Conservation (phyloP, 768 basidiomycete genomes). For the Asterophora lycoperdoides region DNA sequence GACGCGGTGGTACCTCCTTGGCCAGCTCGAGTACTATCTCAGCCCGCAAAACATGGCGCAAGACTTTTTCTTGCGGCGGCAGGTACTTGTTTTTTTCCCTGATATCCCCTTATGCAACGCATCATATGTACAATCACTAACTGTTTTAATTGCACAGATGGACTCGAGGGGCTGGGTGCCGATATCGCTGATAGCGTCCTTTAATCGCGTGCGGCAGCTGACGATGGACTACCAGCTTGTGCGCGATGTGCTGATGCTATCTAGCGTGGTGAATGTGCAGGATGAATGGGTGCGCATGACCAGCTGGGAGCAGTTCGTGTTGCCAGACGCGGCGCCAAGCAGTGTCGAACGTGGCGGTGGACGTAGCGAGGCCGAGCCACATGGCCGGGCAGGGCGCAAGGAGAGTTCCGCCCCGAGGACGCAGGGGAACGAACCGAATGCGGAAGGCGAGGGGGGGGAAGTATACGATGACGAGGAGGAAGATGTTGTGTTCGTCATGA, state of each 20-base stretch:
- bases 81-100: conserved; percentile 44
- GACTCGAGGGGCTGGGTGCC: conserved; percentile 85
- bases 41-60: conserved; percentile 86
- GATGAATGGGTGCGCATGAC: conserved; percentile 66
- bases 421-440: conserved; percentile 22
- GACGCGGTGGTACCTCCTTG: conserved; percentile 64
- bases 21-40: conserved; percentile 89
- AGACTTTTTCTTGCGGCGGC: conserved; percentile 77
- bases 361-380: conserved; percentile 1
- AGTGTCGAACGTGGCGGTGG: conserved; percentile 31
- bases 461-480: conserved; percentile 67
- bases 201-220: conserved; percentile 74
- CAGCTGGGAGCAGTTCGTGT: conserved; percentile 57
- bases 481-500: conserved; percentile 69
- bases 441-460: conserved; percentile 39
- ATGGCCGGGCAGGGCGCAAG: neutral
- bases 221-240: conserved; percentile 60
- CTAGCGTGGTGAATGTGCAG: conserved; percentile 66
- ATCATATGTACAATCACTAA: neutral
- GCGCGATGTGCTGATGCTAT: conserved; percentile 63
- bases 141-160: conserved; percentile 53
- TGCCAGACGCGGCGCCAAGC: conserved; percentile 59
- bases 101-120: conserved; percentile 4
- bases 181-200: conserved; percentile 76
- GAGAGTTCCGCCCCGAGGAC: neutral